Conservation (phyloP, 371 early-diverging fungal species). For the Mucor velutinosus region DNA sequence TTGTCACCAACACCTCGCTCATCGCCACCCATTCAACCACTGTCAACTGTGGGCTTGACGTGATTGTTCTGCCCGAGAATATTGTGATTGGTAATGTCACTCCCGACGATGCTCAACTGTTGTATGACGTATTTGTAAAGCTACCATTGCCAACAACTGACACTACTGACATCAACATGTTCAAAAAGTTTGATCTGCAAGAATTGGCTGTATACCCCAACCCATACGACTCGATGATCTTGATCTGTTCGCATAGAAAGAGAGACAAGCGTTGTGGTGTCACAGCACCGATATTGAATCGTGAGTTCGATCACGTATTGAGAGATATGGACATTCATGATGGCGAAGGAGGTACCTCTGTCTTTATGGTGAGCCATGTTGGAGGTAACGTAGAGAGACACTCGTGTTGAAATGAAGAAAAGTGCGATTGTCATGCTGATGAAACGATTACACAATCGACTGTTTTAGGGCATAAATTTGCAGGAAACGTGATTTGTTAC, state of each 20-base stretch:
- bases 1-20: slow-evolving; percentile 58
- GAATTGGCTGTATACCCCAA: slow-evolving; percentile 41
- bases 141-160: slow-evolving; percentile 33
- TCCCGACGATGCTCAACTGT: slow-evolving; percentile 43
- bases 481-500: slow-evolving; percentile 75
- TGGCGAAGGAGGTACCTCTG: slow-evolving; percentile 46
- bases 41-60: slow-evolving; percentile 32
- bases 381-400: slow-evolving; percentile 53
- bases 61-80: slow-evolving; percentile 59
- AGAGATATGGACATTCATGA: slow-evolving; percentile 61
- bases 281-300: slow-evolving; percentile 70
- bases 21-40: slow-evolving; percentile 28
- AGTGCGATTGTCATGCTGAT: neutral
- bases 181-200: slow-evolving; percentile 11
- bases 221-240: slow-evolving; percentile 55
- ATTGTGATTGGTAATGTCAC: slow-evolving; percentile 60
- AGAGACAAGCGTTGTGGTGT: slow-evolving; percentile 85
- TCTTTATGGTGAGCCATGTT: slow-evolving; percentile 70
- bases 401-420: neutral
- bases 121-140: slow-evolving; percentile 52
- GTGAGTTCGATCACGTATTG: slow-evolving; percentile 66
- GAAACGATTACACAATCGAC: neutral
- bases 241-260: slow-evolving; percentile 80
- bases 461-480: slow-evolving; percentile 74
- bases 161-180: slow-evolving; percentile 9